Evolutionary conservation across 768 basidiomycete genomes (phyloP).

Genomic region (Rhodocollybia butyracea): DNA sequence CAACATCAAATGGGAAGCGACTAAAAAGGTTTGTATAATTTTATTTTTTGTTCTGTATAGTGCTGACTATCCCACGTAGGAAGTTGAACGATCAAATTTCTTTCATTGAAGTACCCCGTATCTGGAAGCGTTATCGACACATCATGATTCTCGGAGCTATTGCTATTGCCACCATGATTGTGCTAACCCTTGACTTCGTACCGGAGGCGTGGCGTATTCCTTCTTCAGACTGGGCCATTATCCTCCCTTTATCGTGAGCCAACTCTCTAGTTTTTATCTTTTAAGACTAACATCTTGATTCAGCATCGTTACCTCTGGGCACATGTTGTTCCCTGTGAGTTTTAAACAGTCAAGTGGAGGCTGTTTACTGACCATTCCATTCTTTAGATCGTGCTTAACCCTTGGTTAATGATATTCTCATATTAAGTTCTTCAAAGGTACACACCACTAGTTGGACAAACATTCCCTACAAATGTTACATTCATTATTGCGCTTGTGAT

Average conservation of each 20-base stretch:
- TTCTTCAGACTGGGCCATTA: conserved; percentile 66
- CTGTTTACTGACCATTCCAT: not conserved
- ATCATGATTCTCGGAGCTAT: conserved; percentile 54
- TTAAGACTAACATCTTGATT: not conserved
- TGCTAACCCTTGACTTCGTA: conserved; percentile 53
- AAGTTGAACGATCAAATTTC: conserved; percentile 86
- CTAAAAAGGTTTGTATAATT: conserved; percentile 49
- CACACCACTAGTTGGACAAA: not conserved
- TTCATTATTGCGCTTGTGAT: not conserved
- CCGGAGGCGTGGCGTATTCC: conserved; percentile 65
- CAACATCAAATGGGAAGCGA: conserved; percentile 77
- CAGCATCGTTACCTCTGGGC: conserved; percentile 61
- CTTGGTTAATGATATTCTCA: conserved; percentile 86
- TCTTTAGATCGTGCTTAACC: conserved; percentile 76
- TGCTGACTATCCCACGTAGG: conserved; percentile 36
- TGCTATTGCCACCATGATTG: conserved; percentile 48
- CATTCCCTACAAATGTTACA: not conserved
- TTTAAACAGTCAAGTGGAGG: not conserved
- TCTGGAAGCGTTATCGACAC: conserved; percentile 75
- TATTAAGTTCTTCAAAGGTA: conserved; percentile 24
- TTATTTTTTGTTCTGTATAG: conserved; percentile 7
- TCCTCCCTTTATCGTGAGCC: conserved; percentile 68
- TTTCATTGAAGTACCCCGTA: conserved; percentile 86
- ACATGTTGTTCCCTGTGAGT: conserved; percentile 74
- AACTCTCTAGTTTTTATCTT: conserved; percentile 7